Evolutionary conservation across 257 asterid species (phyloP).

Genomic region (Paraleonurus japonicus): DNA sequence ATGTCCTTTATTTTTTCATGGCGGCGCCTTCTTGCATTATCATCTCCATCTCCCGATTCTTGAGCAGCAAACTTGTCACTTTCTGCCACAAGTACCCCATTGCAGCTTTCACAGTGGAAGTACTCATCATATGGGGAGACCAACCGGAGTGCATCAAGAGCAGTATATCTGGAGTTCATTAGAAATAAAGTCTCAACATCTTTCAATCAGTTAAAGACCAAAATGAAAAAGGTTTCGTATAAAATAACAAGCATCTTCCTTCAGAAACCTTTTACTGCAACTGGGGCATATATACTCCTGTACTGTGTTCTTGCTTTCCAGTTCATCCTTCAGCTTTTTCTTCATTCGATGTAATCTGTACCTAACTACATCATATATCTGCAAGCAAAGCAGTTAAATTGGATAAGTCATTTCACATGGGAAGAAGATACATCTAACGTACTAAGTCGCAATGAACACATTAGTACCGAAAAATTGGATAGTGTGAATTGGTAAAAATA

Average conservation of each 20-base stretch:
- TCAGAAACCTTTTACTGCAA: constrained; percentile 70
- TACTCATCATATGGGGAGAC: constrained; percentile 63
- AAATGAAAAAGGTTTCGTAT: background rate
- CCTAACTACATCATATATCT: constrained; percentile 90
- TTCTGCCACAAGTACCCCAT: constrained; percentile 76
- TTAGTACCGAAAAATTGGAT: background rate
- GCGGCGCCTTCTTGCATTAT: constrained; percentile 82
- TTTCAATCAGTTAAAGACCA: background rate
- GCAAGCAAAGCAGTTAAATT: constrained; percentile 27
- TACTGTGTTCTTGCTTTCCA: constrained; percentile 86
- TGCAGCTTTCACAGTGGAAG: constrained; percentile 90
- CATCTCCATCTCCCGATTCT: constrained; percentile 86
- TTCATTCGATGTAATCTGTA: constrained; percentile 90
- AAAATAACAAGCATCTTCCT: background rate
- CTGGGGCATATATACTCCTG: constrained; percentile 88
- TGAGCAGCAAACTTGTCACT: constrained; percentile 67
- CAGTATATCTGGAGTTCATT: constrained; percentile 54
- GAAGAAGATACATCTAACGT: background rate
- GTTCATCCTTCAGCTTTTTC: constrained; percentile 87
- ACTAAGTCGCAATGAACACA: background rate
- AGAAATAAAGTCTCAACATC: background rate
- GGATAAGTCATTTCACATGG: background rate
- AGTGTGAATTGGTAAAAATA: background rate
- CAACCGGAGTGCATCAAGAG: constrained; percentile 61
- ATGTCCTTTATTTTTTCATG: constrained; percentile 75